phyloP scores from a whole-genome alignment of 2,329 filamentous ascomycete genomes.

The Stemphylium beticola region DNA sequence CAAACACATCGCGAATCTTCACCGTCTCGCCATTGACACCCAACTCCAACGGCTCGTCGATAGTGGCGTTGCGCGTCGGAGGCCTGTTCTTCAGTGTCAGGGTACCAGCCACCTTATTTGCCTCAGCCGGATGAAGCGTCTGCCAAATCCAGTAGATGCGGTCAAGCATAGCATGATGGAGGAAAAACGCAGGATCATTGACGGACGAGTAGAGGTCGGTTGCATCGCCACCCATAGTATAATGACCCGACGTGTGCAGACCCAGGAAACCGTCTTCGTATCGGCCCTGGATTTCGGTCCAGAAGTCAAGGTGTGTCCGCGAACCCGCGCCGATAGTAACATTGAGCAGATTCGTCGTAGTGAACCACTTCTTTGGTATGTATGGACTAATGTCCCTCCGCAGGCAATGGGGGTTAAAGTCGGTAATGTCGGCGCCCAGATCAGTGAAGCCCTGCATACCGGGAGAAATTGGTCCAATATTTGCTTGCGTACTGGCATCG shows the following conservation, averaged over 20 bases:
- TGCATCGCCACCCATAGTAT: constrained; percentile 6
- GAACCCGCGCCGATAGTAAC: background rate
- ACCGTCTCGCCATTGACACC: constrained; percentile 5
- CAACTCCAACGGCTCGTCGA: constrained; percentile 8
- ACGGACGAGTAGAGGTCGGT: constrained; percentile 9
- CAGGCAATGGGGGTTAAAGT: constrained; percentile 6
- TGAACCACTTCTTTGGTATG: constrained; percentile 7
- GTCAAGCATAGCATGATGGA: constrained; percentile 11
- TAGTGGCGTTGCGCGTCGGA: constrained; percentile 6
- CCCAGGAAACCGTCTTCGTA: constrained; percentile 6
- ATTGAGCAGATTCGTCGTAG: constrained; percentile 3
- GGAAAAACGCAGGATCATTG: constrained; percentile 6
- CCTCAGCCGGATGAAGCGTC: constrained; percentile 6
- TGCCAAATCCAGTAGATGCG: constrained; percentile 10
- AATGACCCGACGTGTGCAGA: constrained; percentile 5
- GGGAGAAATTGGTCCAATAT: constrained; percentile 5
- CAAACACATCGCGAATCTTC: constrained; percentile 4
- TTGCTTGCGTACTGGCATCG: background rate
- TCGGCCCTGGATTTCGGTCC: constrained; percentile 8
- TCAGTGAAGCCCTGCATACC: constrained; percentile 10
- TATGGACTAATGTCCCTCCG: constrained; percentile 5
- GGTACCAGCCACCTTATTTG: constrained; percentile 7
- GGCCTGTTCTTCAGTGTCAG: constrained; percentile 4
- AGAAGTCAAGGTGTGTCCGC: constrained; percentile 2
- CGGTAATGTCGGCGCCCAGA: background rate